These are phyloP conservation scores for Aspergillus oerlinghausenensis DNA, from an alignment of 2,329 filamentous ascomycete genomes.

Conservation along the genomic window DNA sequence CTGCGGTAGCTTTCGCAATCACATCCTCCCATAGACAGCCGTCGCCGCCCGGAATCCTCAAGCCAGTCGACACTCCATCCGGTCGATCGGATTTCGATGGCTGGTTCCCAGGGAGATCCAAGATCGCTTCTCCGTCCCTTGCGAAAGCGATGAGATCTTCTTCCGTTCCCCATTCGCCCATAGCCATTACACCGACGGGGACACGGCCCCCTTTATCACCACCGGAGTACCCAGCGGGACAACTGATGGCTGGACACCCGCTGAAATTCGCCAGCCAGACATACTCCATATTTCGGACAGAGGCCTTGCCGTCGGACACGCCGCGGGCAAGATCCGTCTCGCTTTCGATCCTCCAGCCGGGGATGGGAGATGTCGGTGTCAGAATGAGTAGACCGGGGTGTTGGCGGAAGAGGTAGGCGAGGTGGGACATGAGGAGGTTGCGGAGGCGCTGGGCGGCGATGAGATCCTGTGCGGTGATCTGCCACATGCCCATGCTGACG, in stretches of 20 bases:
- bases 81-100: constrained; percentile 1
- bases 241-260: constrained; percentile 70
- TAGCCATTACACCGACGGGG: constrained; percentile 51
- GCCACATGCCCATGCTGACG: constrained; percentile 56
- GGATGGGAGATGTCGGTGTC: constrained; percentile 70
- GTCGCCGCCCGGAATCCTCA: constrained; percentile 25
- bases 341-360: constrained; percentile 65
- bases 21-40: constrained; percentile 36
- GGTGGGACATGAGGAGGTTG: constrained; percentile 71
- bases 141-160: constrained; percentile 51
- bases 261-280: constrained; percentile 79
- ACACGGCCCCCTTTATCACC: constrained; percentile 31
- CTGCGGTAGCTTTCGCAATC: constrained; percentile 21
- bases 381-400: constrained; percentile 74
- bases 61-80: constrained; percentile 11
- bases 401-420: constrained; percentile 64
- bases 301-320: constrained; percentile 66
- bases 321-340: constrained; percentile 59
- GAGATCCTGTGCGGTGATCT: constrained; percentile 65
- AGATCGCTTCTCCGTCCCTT: constrained; percentile 47
- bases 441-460: constrained; percentile 70
- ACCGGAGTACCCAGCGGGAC: constrained; percentile 66
- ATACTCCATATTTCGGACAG: constrained; percentile 77
- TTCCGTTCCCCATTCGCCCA: constrained; percentile 53
- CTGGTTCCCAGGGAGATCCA: constrained; percentile 29